These are phyloP conservation scores for Melanogaster broomeanus DNA, from an alignment of 768 basidiomycete species.

Conservation along the genomic window DNA sequence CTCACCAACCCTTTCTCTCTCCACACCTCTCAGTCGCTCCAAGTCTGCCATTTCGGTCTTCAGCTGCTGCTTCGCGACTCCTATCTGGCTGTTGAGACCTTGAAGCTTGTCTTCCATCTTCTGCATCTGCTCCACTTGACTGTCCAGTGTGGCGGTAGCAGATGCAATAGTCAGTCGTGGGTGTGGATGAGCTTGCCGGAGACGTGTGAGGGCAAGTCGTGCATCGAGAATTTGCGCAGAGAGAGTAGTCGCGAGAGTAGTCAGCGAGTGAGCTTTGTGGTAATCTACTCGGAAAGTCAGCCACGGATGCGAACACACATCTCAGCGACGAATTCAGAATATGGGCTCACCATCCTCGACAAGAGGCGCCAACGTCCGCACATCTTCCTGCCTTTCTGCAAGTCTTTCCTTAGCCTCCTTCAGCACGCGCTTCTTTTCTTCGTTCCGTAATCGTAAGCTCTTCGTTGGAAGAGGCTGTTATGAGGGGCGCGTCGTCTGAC, in stretches of 20 bases:
- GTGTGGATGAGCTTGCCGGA: constrained; percentile 78
- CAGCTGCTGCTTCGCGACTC: constrained; percentile 58
- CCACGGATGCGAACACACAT: not conserved
- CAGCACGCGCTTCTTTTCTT: constrained; percentile 68
- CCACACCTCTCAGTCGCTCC: constrained; percentile 61
- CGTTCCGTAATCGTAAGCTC: constrained; percentile 58
- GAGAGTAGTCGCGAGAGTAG: constrained; percentile 56
- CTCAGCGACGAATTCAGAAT: not conserved
- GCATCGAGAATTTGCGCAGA: constrained; percentile 83
- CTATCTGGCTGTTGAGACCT: constrained; percentile 48
- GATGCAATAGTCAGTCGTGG: constrained; percentile 77
- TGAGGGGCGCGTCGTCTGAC: constrained; percentile 80
- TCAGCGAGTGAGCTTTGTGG: constrained; percentile 50
- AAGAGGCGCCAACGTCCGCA: constrained; percentile 60
- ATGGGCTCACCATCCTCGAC: constrained; percentile 61
- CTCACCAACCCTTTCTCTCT: constrained; percentile 61
- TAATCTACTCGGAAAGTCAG: constrained; percentile 48
- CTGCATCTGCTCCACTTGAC: constrained; percentile 82
- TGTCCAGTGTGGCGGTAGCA: constrained; percentile 72
- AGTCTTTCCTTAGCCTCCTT: constrained; percentile 66
- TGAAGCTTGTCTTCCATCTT: constrained; percentile 67
- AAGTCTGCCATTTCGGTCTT: constrained; percentile 57
- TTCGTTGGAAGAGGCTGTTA: constrained; percentile 80
- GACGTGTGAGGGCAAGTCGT: constrained; percentile 74
- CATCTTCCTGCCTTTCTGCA: constrained; percentile 61